Base-by-base conservation (phyloP, 495 filamentous ascomycete genomes). In the Hyaloscypha variabilis region DNA sequence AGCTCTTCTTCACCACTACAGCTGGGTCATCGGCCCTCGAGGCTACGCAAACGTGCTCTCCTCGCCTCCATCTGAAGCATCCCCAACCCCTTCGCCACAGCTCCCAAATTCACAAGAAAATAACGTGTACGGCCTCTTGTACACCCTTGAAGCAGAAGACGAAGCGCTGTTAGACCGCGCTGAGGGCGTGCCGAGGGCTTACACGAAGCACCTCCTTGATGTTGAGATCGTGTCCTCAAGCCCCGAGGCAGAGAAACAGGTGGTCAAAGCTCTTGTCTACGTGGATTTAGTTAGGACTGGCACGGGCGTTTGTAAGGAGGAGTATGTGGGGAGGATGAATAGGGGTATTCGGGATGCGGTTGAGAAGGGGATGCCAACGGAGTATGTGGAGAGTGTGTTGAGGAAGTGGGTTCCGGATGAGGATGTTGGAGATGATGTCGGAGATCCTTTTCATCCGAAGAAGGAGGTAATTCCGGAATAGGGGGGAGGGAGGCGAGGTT, bases 41-140 rank as follows among this genome's bases (percentile, higher is more conserved):
- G 90, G 90, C 6, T 92, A 91, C 70, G 90, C 90, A 8, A 92
- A 92, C 58, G 81, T 92, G 13, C 74, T 90, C 11, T 73, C 72
- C 29, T 53, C 29, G 5, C 50, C 49, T 39, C 2, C 17, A 11
- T n/a, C 28, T 5, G 6, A 6, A 24, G 5, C 17, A n/a, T 19
- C 17, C 17, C 19, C 23, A 5, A 5, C 23, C 17, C 19, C 8
- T 8, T n/a, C 55, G 1, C 25, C 17, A 3, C 39, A 46, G 31
- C 39, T 17, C 39, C 39, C 17, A 14, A 36, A 36, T 36, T 53
- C 36, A 66, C 6, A 62, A 11, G 24, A 67, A 52, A 29, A 62
- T 36, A 36, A 59, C 2, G 72, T 74, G 17, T 66, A 75, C 39
- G 86, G 88, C 68, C 68, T 92, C 46, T 71, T 84, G 6, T 88